Base-by-base conservation (phyloP, 257 asterid species). In the Fraxinus americana region DNA sequence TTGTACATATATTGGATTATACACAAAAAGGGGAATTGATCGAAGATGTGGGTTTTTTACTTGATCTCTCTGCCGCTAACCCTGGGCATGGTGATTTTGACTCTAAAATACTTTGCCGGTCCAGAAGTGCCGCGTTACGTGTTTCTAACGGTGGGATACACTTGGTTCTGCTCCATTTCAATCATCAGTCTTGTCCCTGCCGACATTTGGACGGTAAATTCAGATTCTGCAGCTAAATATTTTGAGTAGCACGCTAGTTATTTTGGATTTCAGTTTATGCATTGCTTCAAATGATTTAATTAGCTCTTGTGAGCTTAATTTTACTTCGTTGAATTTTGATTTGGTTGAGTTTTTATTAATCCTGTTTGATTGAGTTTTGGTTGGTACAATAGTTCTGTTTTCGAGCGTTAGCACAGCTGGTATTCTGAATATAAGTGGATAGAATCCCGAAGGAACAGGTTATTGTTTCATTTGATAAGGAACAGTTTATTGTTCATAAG, bases 151-250 rank as follows among this genome's bases (percentile, higher is more conserved):
- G 99, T 96, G 65, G 98, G 97, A 29, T 96, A 96, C 86, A 92
- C 99, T 48, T 96, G 99, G 99, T 91, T 96, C 77, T 96, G 98
- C 86, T 96, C 98, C 71, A 93, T 96, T 83, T 86, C 99, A 65
- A 83, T 96, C 84, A 96, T 96, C 87, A 88, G 92, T 88, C 97
- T 96, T n/a, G 99, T 96, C 27, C 99, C 99, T 7, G 99, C 99
- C 48, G 99, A 96, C 80, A 91, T 96, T 85, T 96, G 97, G 99
- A 92, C 97, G 93, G 99, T 96, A 89, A 74, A 4, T 71, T 82
- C 45, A 68, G 52, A 38, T 74, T 57, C 78, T 48, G 73, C 73
- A 32, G 84, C 72, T 13, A 59, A 71, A 65, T 35, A 29, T 19
- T 39, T 68, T 79, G 69, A 27, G 23, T 19, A 17, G 57, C 50